Percentiles rank a stretch among this genome's conserved stretches.
These are phyloP conservation scores for Phytophthora chlamydospora DNA, from an alignment of 352 stramenopile genomes.

Conservation along the genomic window DNA sequence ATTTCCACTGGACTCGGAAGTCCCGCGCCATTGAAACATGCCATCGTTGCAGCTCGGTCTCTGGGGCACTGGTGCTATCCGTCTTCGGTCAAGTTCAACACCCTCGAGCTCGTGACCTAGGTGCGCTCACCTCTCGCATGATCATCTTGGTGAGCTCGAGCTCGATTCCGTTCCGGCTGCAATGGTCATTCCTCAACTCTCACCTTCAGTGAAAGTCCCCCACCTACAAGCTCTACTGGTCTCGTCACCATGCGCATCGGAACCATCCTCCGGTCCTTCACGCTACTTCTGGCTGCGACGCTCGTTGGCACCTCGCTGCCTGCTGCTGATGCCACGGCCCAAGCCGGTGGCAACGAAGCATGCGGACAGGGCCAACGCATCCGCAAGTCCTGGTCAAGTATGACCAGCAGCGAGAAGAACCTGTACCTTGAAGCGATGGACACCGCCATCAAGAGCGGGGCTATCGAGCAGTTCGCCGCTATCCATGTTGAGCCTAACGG, in stretches of 20 bases:
- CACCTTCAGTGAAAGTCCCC: slow-evolving; percentile 20
- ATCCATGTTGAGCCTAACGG: slow-evolving; percentile 51
- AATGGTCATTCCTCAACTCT: slow-evolving; percentile 26
- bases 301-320: slow-evolving; percentile 10
- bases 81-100: slow-evolving; percentile 12
- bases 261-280: slow-evolving; percentile 14
- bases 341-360: slow-evolving; percentile 40
- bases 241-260: slow-evolving; percentile 14
- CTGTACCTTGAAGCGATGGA: slow-evolving; percentile 55
- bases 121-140: too few relatives aligned
- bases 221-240: not conserved
- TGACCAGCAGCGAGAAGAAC: slow-evolving; percentile 41
- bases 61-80: not conserved
- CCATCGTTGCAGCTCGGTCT: slow-evolving; percentile 4
- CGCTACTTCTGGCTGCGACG: slow-evolving; percentile 8
- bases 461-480: slow-evolving; percentile 48
- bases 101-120: not conserved
- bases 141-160: slow-evolving; percentile 19
- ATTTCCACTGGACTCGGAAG: too few relatives aligned
- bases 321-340: not conserved
- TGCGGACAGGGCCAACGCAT: slow-evolving; percentile 39
- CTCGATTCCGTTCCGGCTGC: slow-evolving; percentile 4
- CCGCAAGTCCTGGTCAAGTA: slow-evolving; percentile 46
- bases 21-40: too few relatives aligned
- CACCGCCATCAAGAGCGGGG: slow-evolving; percentile 44